These are phyloP conservation scores for Botrytis galanthina DNA, from an alignment of 2,329 filamentous ascomycete species.

Conservation along the genomic window DNA sequence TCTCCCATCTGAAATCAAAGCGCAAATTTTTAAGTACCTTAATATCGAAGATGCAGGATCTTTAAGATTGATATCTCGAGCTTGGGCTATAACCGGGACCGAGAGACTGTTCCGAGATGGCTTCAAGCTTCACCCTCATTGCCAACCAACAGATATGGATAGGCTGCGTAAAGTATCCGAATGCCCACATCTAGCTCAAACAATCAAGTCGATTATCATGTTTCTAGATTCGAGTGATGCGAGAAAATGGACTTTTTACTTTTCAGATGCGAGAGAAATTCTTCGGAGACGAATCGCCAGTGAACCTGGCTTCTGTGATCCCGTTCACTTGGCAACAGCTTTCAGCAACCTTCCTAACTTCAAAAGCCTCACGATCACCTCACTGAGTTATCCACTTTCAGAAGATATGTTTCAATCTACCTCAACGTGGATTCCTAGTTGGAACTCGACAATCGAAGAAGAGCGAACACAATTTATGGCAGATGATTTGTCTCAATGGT, in stretches of 20 bases:
- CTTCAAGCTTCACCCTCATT: conserved; percentile 19
- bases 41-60: conserved; percentile 5
- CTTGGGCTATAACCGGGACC: conserved; percentile 15
- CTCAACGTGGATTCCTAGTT: conserved; percentile 12
- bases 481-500: conserved; percentile 20
- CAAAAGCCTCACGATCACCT: background rate
- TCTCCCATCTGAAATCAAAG: conserved; percentile 15
- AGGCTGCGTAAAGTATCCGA: conserved; percentile 4
- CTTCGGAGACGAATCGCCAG: conserved; percentile 11
- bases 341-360: conserved; percentile 10
- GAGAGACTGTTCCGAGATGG: conserved; percentile 15
- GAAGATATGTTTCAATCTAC: conserved; percentile 11
- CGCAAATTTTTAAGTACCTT: conserved; percentile 2
- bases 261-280: conserved; percentile 19
- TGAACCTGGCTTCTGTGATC: conserved; percentile 13
- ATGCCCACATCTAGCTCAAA: conserved; percentile 11
- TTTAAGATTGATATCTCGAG: conserved; percentile 8
- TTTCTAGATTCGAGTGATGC: conserved; percentile 18
- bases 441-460: conserved; percentile 16
- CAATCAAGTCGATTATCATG: conserved; percentile 15
- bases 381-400: conserved; percentile 13
- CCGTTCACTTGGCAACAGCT: background rate
- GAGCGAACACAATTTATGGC: conserved; percentile 17
- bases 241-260: conserved; percentile 19
- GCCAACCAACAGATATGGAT: conserved; percentile 16